Percentiles rank a stretch among this genome's conserved stretches.
These are phyloP conservation scores for Fusarium sp. DNA, from an alignment of 2,329 filamentous ascomycete genomes.

Conservation along the genomic window DNA sequence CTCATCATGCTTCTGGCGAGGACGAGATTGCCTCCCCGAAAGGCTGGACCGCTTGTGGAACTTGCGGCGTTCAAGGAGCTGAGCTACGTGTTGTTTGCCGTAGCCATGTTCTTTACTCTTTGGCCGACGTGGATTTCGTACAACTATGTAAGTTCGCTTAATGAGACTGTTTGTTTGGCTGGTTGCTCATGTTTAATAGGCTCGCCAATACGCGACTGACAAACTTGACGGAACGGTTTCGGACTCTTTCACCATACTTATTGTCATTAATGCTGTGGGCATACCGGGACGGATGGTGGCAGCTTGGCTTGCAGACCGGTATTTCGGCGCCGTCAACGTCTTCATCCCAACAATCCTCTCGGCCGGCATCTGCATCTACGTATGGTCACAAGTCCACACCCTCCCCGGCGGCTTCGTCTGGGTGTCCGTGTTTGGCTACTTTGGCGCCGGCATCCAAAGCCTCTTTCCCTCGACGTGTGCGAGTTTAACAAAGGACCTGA, in stretches of 20 bases:
- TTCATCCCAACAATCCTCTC: constrained; percentile 64
- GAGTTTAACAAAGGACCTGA: constrained; percentile 63
- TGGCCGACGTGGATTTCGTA: constrained; percentile 65
- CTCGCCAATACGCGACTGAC: constrained; percentile 54
- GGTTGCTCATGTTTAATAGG: constrained; percentile 37
- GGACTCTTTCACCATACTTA: constrained; percentile 67
- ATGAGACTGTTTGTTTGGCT: not conserved
- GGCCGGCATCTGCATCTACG: constrained; percentile 58
- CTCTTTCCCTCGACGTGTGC: constrained; percentile 69
- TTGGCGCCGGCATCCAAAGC: constrained; percentile 72
- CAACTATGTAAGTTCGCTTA: constrained; percentile 53
- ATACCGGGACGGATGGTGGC: constrained; percentile 67
- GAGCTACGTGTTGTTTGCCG: constrained; percentile 54
- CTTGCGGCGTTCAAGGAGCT: constrained; percentile 62
- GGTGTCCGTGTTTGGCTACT: constrained; percentile 72
- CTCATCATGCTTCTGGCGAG: constrained; percentile 57
- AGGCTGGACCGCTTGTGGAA: constrained; percentile 63
- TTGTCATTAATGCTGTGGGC: constrained; percentile 70
- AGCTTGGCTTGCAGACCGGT: constrained; percentile 65
- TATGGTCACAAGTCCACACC: constrained; percentile 65
- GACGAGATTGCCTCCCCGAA: constrained; percentile 61
- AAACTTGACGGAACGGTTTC: constrained; percentile 59
- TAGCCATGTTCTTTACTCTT: constrained; percentile 54
- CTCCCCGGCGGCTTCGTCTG: constrained; percentile 64
- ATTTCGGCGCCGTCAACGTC: constrained; percentile 66